Percentiles rank a stretch among this genome's conserved stretches.
These are phyloP conservation scores for Colletotrichum lini DNA, from an alignment of 2,329 filamentous ascomycete species.

Conservation along the genomic window DNA sequence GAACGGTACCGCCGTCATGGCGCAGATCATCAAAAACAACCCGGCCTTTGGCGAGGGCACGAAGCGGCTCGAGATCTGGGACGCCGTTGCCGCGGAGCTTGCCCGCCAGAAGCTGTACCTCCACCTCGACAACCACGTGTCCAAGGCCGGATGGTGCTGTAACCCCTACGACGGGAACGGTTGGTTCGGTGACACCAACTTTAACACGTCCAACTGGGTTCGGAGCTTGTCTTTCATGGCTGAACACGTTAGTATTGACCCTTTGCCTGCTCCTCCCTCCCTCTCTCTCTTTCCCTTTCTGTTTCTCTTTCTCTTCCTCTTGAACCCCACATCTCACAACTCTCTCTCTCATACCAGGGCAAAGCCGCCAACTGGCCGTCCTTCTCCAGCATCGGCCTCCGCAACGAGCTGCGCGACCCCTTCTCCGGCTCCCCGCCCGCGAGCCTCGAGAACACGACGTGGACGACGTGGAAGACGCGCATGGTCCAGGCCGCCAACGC, in stretches of 20 bases:
- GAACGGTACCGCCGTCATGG: slow-evolving; percentile 62
- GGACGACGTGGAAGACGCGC: slow-evolving; percentile 63
- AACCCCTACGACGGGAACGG: slow-evolving; percentile 60
- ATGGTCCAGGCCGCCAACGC: slow-evolving; percentile 57
- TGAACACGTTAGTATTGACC: slow-evolving; percentile 56
- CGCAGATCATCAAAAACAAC: slow-evolving; percentile 64
- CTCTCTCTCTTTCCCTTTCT: too few relatives aligned
- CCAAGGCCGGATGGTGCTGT: slow-evolving; percentile 64
- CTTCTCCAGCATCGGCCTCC: slow-evolving; percentile 58
- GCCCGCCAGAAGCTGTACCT: slow-evolving; percentile 63
- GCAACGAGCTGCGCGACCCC: slow-evolving; percentile 56
- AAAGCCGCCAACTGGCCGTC: slow-evolving; percentile 54
- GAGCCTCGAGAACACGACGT: slow-evolving; percentile 59
- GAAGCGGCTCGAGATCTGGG: slow-evolving; percentile 65
- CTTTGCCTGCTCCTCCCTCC: too few relatives aligned
- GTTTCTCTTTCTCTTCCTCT: too few relatives aligned
- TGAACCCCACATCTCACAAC: background rate
- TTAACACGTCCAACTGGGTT: slow-evolving; percentile 67
- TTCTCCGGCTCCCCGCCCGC: slow-evolving; percentile 63
- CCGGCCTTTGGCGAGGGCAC: slow-evolving; percentile 62
- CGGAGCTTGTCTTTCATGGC: slow-evolving; percentile 67
- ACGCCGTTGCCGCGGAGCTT: slow-evolving; percentile 67
- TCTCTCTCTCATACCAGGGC: slow-evolving; percentile 43
- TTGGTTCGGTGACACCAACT: slow-evolving; percentile 68
- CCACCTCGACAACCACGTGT: slow-evolving; percentile 65